Evolutionary conservation across 2,329 filamentous ascomycete species (phyloP).

Genomic region (Parascedosporium putredinis): DNA sequence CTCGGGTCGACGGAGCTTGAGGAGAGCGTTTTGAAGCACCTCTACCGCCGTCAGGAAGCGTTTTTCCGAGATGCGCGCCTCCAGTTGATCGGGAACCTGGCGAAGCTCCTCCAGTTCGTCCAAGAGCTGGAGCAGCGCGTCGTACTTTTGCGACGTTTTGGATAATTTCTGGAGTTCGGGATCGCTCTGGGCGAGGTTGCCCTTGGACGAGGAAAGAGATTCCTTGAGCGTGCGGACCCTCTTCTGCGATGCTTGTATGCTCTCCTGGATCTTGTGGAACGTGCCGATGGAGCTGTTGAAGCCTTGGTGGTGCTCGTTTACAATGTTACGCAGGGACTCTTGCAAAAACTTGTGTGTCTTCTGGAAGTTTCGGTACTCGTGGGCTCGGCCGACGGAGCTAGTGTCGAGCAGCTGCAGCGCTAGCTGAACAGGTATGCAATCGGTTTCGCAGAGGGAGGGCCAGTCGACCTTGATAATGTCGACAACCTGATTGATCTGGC

Average conservation of each 20-base stretch:
- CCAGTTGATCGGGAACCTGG: conserved; percentile 80
- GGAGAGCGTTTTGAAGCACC: conserved; percentile 75
- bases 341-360: conserved; percentile 82
- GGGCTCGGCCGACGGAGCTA: conserved; percentile 84
- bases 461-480: conserved; percentile 80
- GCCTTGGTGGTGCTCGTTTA: conserved; percentile 97
- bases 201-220: conserved; percentile 70
- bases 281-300: conserved; percentile 99
- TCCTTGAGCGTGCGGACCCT: conserved; percentile 75
- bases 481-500: conserved; percentile 54
- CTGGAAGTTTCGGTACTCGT: conserved; percentile 78
- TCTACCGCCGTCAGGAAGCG: conserved; percentile 88
- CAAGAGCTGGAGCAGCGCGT: conserved; percentile 75
- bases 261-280: conserved; percentile 95
- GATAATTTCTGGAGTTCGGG: conserved; percentile 87
- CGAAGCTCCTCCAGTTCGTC: conserved; percentile 81
- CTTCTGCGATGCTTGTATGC: conserved; percentile 79
- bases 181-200: conserved; percentile 72
- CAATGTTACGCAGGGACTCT: conserved; percentile 82
- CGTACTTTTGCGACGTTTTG: conserved; percentile 78
- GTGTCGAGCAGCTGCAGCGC: conserved; percentile 90
- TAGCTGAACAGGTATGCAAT: conserved; percentile 87
- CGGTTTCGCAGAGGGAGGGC: conserved; percentile 80
- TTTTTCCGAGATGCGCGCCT: conserved; percentile 93
- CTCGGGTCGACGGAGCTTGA: conserved; percentile 75